phyloP scores from a whole-genome alignment of 2,329 filamentous ascomycete species.

The Microsporum audouinii region DNA sequence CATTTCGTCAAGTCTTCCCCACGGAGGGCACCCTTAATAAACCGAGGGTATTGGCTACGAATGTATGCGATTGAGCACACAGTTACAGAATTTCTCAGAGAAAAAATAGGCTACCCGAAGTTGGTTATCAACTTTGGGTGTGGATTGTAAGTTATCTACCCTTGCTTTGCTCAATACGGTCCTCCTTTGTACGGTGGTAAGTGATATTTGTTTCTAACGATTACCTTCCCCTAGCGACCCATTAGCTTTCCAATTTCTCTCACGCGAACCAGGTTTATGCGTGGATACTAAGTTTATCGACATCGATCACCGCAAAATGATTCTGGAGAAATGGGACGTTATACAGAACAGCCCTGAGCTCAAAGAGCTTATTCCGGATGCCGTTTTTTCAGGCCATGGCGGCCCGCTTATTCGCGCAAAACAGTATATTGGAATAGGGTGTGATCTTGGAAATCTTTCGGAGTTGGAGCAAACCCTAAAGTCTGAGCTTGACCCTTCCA shows the following conservation, averaged over 20 bases:
- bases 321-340: constrained; percentile 58
- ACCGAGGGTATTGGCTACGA: constrained; percentile 77
- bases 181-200: neutral
- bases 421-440: constrained; percentile 67
- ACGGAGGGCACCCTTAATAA: constrained; percentile 75
- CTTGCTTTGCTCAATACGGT: neutral
- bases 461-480: constrained; percentile 50
- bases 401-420: constrained; percentile 51
- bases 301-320: constrained; percentile 72
- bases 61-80: constrained; percentile 70
- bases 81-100: constrained; percentile 60
- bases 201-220: neutral
- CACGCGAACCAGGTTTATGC: constrained; percentile 51
- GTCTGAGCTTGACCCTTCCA: constrained; percentile 42
- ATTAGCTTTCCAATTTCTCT: constrained; percentile 70
- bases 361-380: constrained; percentile 39
- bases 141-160: constrained; percentile 60
- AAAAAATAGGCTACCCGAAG: constrained; percentile 47
- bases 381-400: constrained; percentile 26
- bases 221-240: constrained; percentile 54
- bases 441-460: constrained; percentile 60
- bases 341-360: constrained; percentile 55
- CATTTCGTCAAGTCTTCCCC: constrained; percentile 79
- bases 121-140: constrained; percentile 76
- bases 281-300: constrained; percentile 60